phyloP scores from a whole-genome alignment of 257 asterid genomes.

The Solanum pinnatisectum region DNA sequence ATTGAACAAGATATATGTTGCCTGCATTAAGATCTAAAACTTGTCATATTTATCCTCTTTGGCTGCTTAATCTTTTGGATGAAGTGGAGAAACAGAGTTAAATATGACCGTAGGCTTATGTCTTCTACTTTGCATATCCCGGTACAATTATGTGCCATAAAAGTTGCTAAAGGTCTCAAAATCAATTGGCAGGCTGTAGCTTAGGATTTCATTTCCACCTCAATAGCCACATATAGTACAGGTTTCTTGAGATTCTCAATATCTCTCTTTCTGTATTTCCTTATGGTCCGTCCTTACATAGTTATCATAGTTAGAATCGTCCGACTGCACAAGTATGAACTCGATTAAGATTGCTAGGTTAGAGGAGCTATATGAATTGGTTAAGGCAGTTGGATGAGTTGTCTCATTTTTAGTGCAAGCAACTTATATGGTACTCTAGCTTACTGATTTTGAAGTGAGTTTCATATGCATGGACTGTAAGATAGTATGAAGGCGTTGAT shows the following conservation, averaged over 20 bases:
- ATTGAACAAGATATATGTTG: not conserved
- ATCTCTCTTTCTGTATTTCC: not conserved
- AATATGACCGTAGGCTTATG: not conserved
- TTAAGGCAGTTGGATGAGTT: not conserved
- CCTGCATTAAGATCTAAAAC: not conserved
- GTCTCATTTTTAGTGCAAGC: not conserved
- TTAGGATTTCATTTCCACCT: not conserved
- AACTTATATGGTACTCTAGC: not conserved
- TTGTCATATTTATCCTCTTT: not conserved
- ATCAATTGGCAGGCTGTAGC: not conserved
- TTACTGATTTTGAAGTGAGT: not conserved
- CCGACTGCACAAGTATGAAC: not conserved
- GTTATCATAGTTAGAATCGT: not conserved
- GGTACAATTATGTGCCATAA: not conserved
- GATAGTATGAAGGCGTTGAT: not conserved
- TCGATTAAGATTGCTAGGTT: not conserved
- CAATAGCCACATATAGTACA: not conserved
- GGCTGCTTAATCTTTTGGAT: not conserved
- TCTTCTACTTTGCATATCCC: not conserved
- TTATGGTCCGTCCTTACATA: not conserved
- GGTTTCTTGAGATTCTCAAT: not conserved
- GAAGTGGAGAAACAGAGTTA: not conserved
- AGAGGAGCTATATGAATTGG: not conserved
- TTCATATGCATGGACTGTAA: not conserved
- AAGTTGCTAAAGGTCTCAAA: not conserved